A percentile compares a stretch with the other conserved stretches of the same genome.
These are phyloP conservation scores for Acer saccharum DNA, from an alignment of 345 rosid genomes.

Conservation along the genomic window DNA sequence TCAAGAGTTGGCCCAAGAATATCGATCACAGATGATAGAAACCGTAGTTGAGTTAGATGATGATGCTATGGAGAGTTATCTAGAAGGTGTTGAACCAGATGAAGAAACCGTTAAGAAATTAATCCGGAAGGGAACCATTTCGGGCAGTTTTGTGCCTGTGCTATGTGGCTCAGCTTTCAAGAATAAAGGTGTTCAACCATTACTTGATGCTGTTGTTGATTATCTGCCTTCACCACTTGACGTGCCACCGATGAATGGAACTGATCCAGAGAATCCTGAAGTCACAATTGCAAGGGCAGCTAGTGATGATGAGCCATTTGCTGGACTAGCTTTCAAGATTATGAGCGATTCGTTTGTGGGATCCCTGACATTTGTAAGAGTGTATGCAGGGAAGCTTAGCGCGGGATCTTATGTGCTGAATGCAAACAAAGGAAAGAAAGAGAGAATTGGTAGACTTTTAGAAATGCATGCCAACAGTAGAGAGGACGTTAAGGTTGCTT, in stretches of 20 bases:
- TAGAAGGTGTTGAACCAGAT: slow-evolving; percentile 95
- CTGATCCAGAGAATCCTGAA: slow-evolving; percentile 93
- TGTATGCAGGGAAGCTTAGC: slow-evolving; percentile 77
- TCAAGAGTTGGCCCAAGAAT: slow-evolving; percentile 72
- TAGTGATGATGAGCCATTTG: slow-evolving; percentile 80
- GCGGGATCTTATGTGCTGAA: slow-evolving; percentile 93
- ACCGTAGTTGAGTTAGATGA: slow-evolving; percentile 80
- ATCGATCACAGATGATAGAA: slow-evolving; percentile 70
- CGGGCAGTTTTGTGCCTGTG: slow-evolving; percentile 75
- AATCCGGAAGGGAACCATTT: slow-evolving; percentile 79
- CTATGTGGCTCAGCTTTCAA: slow-evolving; percentile 94
- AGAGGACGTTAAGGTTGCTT: slow-evolving; percentile 85
- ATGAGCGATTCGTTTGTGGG: slow-evolving; percentile 97
- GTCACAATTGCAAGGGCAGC: slow-evolving; percentile 51
- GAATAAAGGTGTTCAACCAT: slow-evolving; percentile 93
- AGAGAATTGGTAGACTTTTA: slow-evolving; percentile 93
- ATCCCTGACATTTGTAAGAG: slow-evolving; percentile 90
- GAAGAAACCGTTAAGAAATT: slow-evolving; percentile 76
- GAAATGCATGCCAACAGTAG: slow-evolving; percentile 99
- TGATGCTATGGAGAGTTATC: slow-evolving; percentile 85
- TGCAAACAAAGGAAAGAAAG: slow-evolving; percentile 95
- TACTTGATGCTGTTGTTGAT: slow-evolving; percentile 92
- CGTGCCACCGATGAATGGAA: slow-evolving; percentile 83
- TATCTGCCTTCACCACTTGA: slow-evolving; percentile 92
- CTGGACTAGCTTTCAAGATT: slow-evolving; percentile 96